Evolutionary conservation across 352 stramenopile species (phyloP), one percentile per base, ranked within the genome.

Genomic region (Poterioochromonas sp.): DNA sequence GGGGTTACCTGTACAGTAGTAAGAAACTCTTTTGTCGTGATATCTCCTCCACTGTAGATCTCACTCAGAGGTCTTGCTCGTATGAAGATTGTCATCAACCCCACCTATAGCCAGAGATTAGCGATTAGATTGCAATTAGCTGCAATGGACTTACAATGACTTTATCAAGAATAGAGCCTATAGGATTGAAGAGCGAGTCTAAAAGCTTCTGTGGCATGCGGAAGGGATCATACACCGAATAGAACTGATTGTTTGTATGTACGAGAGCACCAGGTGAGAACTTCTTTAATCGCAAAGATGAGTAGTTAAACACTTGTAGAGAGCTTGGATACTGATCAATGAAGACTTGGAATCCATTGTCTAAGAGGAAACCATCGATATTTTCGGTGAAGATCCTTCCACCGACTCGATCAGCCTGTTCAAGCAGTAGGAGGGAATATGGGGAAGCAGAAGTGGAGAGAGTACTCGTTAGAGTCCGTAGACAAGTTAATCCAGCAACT

Each of bases 281-380:
- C 76, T 79, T 71, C 62, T 84, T 70, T 37, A 93, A 78, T 32
- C 86, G 69, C 0, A 93, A 82, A 51, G 76, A 80, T 71, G 87
- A 74, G 76, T 89, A 92, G 80, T 92, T 86, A 1, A 92, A 79
- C 26, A 91, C 54, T 35, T 83, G 76, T 82, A 86, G 84, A 0
- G 84, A 84, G 49, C 80, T 47, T 22, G 89, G 89, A 82, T 93
- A 93, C 71, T 88, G 79, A 77, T 92, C 86, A 70, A 93, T 90
- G 79, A 93, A 92, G 1, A 93, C 89, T 77, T 85, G 82, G 68
- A 85, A 85, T 40, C 82, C 82, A 41, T 76, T 77, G 70, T 85
- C 82, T 22, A 85, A 71, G 12, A 83, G 40, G 65, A 87, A 93
- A 22, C 87, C 88, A 77, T 91, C 87, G 26, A 83, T 79, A 49